Evolutionary conservation across 768 basidiomycete species (phyloP), one percentile per base, ranked within the genome.

Genomic region (Crucibulum laeve): DNA sequence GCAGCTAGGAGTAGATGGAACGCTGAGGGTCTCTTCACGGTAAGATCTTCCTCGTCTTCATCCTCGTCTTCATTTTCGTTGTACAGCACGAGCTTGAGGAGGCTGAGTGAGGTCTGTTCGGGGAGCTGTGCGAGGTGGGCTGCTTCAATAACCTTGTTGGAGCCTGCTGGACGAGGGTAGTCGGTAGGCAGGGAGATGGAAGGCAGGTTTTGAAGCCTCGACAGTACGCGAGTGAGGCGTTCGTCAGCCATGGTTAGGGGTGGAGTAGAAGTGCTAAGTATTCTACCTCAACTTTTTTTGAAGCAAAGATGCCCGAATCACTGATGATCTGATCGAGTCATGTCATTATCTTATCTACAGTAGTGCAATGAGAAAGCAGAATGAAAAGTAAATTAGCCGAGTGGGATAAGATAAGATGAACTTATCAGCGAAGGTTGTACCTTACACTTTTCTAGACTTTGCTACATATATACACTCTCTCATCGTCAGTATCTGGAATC

Each of bases 1-100:
- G 95, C 86, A n/a, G 96, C 80, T 33, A 97, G 74, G 35, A 97
- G 79, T 19, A 97, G 73, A 56, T 97, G 92, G 60, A 94, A 97
- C 0, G 88, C 85, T 2, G 94, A 89, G 3, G 93, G 84, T 33
- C 76, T 63, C 33, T 61, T 70, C 6, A 58, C 55, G 11, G 62
- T 56, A 2, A 47, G 42, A 19, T 66, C 61, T 0, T 65, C 63
- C 13, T 64, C 66, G 4, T 79, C 79, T 4, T 78, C 79, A 19
- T 79, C 79, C 14, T 56, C 64, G 8, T 70, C 66, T 21, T 70
- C 76, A 44, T 67, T 65, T 51, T 90, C 84, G 25, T 73, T 75
- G 59, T 82, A 84, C 24, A 92, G 67, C 3, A 82, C 88, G 36
- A 96, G 82, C 59, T 89, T 88, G 46, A 94, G 74, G 35, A 95